Base-by-base conservation (phyloP, 352 stramenopile genomes). In the Phytopythium aichiense region DNA sequence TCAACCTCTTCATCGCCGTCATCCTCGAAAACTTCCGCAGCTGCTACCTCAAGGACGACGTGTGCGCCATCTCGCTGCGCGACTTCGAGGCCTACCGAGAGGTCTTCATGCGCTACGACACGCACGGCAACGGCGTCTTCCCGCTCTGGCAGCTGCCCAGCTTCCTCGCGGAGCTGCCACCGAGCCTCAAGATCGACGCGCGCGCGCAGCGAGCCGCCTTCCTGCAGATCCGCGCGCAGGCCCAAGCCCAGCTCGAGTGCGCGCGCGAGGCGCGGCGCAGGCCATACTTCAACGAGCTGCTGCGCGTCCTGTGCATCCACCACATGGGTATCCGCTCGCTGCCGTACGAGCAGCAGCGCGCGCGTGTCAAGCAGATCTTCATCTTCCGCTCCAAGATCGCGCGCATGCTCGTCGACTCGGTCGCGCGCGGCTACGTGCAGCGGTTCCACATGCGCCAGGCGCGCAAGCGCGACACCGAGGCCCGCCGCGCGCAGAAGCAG, bases 341-440 rank as follows among this genome's bases (percentile, higher is more conserved):
- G 42, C 81, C 81, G 20, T 92, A 92, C 61, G 83, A 92, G 60
- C 83, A 92, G 61, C 83, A 91, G 59, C 74, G 83, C 59, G 83
- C 91, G 58, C 83, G 83, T 11, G 83, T 92, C 54, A 92, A 92
- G 58, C 81, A 92, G 65, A 92, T 92, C 63, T 92, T 92, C 55
- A 83, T 92, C 69, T 91, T 88, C 63, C 69, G 79, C 4, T 82
- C 78, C 43, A 90, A 91, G 60, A 77, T 92, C 35, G 81, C 83
- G 25, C 67, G 84, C 35, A 92, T 92, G 83, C 69, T 91, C 35
- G 76, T 92, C 20, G 80, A 92, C 50, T 84, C 80, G 46, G 73
- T 79, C 11, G 74, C 87, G 9, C 80, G 83, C 25, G 80, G 83
- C 7, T 90, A 81, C 63, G 75, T 89, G 20, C 74, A 87, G 33